phyloP scores from a whole-genome alignment of 306 rosid genomes.

The Leucaena leucocephala region DNA sequence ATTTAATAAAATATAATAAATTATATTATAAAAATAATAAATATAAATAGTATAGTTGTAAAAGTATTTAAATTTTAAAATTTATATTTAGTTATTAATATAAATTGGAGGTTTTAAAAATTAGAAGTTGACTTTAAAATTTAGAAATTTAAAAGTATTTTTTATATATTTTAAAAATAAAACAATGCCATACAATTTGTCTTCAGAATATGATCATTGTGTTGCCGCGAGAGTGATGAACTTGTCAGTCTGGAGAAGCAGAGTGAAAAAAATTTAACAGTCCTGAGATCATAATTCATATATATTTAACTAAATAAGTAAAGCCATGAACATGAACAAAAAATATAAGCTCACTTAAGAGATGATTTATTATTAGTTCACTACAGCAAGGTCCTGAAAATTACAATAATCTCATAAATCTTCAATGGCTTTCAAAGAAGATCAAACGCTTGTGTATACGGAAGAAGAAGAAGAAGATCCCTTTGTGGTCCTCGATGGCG shows the following conservation, averaged over 20 bases:
- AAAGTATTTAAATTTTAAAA: no score
- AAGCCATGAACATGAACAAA: not conserved
- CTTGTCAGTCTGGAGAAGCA: conserved; percentile 18
- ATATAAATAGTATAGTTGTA: no score
- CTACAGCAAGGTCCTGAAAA: conserved; percentile 15
- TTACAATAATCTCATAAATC: conserved; percentile 28
- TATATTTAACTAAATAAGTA: not conserved
- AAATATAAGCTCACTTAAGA: not conserved
- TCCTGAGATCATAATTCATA: not conserved
- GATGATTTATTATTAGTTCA: conserved; percentile 36
- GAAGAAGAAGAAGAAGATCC: not conserved
- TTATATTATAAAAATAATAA: no score
- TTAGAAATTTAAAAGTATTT: no score
- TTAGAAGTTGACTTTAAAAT: no score
- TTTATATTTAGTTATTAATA: no score
- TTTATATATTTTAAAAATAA: no score
- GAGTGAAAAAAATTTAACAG: not conserved
- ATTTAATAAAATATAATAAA: no score
- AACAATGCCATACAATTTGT: no score
- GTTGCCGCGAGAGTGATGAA: not conserved
- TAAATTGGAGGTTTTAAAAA: no score
- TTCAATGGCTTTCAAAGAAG: conserved; percentile 22
- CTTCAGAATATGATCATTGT: no score
- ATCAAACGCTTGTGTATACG: not conserved
- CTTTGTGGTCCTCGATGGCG: conserved; percentile 3